Base-by-base conservation (phyloP, 106 monocot genomes). In the Dendrobium catenatum region DNA sequence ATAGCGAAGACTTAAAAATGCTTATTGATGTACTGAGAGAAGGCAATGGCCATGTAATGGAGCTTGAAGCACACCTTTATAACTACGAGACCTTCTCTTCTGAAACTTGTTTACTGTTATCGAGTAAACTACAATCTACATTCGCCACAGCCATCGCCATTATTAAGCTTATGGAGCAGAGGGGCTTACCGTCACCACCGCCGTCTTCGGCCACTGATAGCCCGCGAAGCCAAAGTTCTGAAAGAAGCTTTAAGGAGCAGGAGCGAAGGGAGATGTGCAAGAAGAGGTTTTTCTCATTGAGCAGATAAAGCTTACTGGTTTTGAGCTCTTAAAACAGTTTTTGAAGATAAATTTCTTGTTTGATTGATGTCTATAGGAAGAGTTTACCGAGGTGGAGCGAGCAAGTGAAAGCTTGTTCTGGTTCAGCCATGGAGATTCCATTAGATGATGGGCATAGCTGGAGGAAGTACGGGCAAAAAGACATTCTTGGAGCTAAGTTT, bases 391-490 rank as follows among this genome's bases (percentile, higher is more conserved):
- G n/a, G 42, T 68, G 67, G 67, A 68, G 16, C 6, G 59, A 11
- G 8, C 66, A 68, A 22, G 79, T 68, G 43, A 61, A 64, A 8
- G 19, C 42, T 66, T 42, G 41, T n/a, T 19, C 42, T 42, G 79
- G 42, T 67, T 42, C 15, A 33, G 70, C 22, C n/a, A 40, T 22
- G 9, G 67, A 79, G 66, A 41, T 29, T 42, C 22, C 80, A 9
- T 44, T 76, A 3, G 83, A 85, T 27, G 91, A 92, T 80, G 89
- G 89, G 6, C 81, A 84, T 54, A 87, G 73, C 80, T 92, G 91
- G 91, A 87, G 89, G 64, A 92, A 92, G 59, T 92, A 92, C 42
- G 91, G 91, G n/a, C 89, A 89, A 74, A 92, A 92, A 72, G 83
- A 86, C 17, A 92, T 92, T 42, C 85, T 87, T 10, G 80, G 84